Conservation (phyloP, 208 protist species). For the Tritrichomonas musculus region DNA sequence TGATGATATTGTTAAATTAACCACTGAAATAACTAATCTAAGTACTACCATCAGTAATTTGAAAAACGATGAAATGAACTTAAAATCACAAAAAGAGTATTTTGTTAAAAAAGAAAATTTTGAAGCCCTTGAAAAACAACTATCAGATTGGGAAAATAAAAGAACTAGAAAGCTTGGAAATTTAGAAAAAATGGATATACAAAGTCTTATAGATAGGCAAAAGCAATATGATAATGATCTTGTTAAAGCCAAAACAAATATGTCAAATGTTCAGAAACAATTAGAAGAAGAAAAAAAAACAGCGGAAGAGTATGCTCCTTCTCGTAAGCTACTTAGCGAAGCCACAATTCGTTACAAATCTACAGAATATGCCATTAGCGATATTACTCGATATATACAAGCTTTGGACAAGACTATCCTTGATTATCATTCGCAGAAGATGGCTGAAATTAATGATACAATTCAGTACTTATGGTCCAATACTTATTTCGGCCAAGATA, state of each 20-base stretch:
- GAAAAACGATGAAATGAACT: background rate
- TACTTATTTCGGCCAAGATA: background rate
- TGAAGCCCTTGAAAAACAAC: background rate
- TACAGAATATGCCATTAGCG: background rate
- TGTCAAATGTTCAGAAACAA: background rate
- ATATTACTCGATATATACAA: background rate
- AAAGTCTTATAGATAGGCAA: no score
- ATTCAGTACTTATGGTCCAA: background rate
- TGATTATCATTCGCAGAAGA: background rate
- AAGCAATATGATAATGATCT: background rate
- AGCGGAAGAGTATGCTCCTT: no score
- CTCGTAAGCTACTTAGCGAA: no score
- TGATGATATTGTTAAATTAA: no score
- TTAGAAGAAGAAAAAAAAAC: background rate
- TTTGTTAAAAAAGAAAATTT: background rate
- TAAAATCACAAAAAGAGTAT: background rate
- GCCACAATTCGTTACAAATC: background rate
- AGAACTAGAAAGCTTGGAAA: background rate
- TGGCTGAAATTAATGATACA: background rate
- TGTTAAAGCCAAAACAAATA: background rate
- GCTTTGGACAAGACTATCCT: background rate
- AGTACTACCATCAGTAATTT: no score
- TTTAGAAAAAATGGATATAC: background rate
- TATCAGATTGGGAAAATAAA: background rate
- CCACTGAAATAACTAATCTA: no score